Conservation (phyloP, 768 basidiomycete genomes). For the Filobasidium wieringae region DNA sequence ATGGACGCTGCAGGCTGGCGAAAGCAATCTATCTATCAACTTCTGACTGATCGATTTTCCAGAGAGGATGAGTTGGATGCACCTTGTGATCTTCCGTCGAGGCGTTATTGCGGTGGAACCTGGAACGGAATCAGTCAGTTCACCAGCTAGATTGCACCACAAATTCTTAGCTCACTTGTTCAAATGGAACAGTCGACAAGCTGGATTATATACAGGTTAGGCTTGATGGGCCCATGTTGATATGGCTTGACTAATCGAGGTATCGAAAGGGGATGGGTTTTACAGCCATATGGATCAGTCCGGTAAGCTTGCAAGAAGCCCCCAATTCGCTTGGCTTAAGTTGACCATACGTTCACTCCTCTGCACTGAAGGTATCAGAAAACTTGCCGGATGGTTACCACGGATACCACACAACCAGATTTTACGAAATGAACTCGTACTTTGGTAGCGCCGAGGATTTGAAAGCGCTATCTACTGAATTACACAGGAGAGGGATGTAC, state of each 20-base stretch:
- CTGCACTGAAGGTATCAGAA: background rate
- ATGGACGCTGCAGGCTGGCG: slow-evolving; percentile 9
- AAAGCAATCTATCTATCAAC: slow-evolving; percentile 13
- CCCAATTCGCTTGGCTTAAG: slow-evolving; percentile 13
- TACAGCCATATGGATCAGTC: slow-evolving; percentile 76
- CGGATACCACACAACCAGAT: slow-evolving; percentile 32
- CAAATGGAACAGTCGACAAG: slow-evolving; percentile 41
- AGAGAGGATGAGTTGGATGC: slow-evolving; percentile 6
- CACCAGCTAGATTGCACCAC: background rate
- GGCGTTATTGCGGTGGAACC: slow-evolving; percentile 66
- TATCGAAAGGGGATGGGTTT: slow-evolving; percentile 51
- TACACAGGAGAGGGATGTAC: slow-evolving; percentile 68
- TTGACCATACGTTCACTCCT: slow-evolving; percentile 44
- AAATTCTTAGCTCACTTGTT: background rate
- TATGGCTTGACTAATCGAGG: background rate
- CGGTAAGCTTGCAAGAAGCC: slow-evolving; percentile 62
- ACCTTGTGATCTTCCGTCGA: slow-evolving; percentile 2
- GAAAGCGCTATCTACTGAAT: slow-evolving; percentile 51
- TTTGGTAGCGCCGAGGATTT: slow-evolving; percentile 67
- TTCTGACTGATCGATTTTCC: slow-evolving; percentile 14
- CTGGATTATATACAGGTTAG: slow-evolving; percentile 67
- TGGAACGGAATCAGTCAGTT: slow-evolving; percentile 53
- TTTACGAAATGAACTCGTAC: slow-evolving; percentile 48
- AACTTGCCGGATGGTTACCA: slow-evolving; percentile 40
- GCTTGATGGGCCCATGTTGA: background rate